Conservation (phyloP, 2,329 filamentous ascomycete species). For the Grosmannia clavigera region DNA sequence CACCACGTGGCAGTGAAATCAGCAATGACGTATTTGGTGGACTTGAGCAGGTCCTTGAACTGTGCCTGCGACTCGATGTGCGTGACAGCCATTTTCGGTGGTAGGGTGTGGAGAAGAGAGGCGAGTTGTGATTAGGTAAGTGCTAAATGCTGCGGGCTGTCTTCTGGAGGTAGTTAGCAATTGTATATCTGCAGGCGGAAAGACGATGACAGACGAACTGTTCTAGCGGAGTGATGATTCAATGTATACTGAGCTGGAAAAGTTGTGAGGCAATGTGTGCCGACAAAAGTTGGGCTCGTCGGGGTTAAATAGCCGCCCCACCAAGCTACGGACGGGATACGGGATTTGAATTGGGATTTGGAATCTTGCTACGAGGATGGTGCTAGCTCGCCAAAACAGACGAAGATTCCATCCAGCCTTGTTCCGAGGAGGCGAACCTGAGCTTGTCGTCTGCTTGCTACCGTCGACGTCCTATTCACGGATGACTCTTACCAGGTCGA, state of each 20-base stretch:
- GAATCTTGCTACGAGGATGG: background rate
- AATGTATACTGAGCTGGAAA: background rate
- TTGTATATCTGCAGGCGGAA: background rate
- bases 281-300: background rate
- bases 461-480: no score
- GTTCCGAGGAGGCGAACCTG: background rate
- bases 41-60: slow-evolving; percentile 35
- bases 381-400: background rate
- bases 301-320: background rate
- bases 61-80: slow-evolving; percentile 31
- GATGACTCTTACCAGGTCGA: background rate
- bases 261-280: background rate
- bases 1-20: slow-evolving; percentile 51
- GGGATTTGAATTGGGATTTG: background rate
- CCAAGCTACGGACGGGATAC: background rate
- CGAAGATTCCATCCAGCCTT: background rate
- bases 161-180: background rate
- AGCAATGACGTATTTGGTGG: slow-evolving; percentile 37
- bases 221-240: background rate
- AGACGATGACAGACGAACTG: background rate
- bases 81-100: slow-evolving; percentile 14
- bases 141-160: background rate
- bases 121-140: background rate
- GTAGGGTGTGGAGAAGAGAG: background rate
- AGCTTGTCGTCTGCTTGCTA: background rate